Percentiles rank a stretch among this genome's conserved stretches.
Conservation (phyloP, 495 filamentous ascomycete species). For the Hypoxylon rickii region DNA sequence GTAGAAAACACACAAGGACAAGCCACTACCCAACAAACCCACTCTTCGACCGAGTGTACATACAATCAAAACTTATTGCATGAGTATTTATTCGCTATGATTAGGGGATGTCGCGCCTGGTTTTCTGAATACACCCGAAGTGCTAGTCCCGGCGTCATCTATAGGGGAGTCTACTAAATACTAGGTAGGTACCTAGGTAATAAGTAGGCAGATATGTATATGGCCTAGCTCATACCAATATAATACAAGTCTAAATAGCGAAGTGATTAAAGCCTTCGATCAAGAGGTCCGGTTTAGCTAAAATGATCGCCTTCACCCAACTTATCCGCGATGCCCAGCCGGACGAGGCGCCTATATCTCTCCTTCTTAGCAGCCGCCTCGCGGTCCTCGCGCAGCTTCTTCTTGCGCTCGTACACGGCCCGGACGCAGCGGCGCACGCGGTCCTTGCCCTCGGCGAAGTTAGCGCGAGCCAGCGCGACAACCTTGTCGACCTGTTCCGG, state of each 20-base stretch:
- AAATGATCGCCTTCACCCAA: constrained; percentile 56
- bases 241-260: not conserved
- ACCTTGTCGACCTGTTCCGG: constrained; percentile 83
- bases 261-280: not conserved
- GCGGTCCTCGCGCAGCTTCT: constrained; percentile 62
- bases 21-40: constrained; percentile 24
- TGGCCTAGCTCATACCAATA: too few relatives aligned
- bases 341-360: constrained; percentile 47
- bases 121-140: not conserved
- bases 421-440: constrained; percentile 76
- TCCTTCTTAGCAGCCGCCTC: constrained; percentile 57
- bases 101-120: constrained; percentile 3
- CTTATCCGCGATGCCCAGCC: constrained; percentile 47
- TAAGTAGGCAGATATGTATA: too few relatives aligned
- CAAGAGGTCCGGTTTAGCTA: too few relatives aligned
- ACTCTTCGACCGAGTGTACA: constrained; percentile 31
- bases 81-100: constrained; percentile 23
- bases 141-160: constrained; percentile 3
- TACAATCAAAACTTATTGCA: too few relatives aligned
- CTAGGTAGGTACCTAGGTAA: not conserved
- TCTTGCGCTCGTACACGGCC: constrained; percentile 93
- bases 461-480: constrained; percentile 79
- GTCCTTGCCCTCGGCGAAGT: constrained; percentile 79
- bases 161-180: too few relatives aligned
- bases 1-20: constrained; percentile 24